A percentile compares a stretch with the other conserved stretches of the same genome.
These are phyloP conservation scores for Backusella sp. DNA, from an alignment of 192 early-diverging fungal species.

Conservation along the genomic window DNA sequence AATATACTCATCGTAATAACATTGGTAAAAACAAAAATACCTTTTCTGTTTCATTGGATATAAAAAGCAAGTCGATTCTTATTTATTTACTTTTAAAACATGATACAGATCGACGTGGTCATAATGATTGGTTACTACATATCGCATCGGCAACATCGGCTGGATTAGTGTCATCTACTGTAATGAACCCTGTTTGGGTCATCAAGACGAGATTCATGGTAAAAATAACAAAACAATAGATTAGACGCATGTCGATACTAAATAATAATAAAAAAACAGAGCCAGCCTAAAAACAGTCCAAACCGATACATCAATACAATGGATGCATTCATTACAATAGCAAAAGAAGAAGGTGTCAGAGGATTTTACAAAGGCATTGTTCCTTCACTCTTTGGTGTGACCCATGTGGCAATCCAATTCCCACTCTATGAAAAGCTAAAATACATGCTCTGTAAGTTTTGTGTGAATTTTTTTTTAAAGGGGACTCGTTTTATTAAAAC, in stretches of 20 bases:
- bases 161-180: constrained; percentile 69
- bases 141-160: constrained; percentile 87
- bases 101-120: constrained; percentile 10
- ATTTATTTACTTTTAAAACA: neutral
- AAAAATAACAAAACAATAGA: neutral
- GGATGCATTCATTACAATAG: constrained; percentile 80
- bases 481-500: neutral
- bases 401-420: constrained; percentile 93
- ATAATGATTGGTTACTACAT: constrained; percentile 59
- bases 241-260: neutral
- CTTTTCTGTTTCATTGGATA: too few relatives aligned
- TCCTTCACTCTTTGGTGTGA: constrained; percentile 87
- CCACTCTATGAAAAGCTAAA: constrained; percentile 95
- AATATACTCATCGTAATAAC: neutral
- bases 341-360: constrained; percentile 66
- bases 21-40: neutral
- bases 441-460: constrained; percentile 45
- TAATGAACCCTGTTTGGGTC: constrained; percentile 93
- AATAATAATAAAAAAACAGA: constrained; percentile 39
- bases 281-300: constrained; percentile 69
- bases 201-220: constrained; percentile 89
- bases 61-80: too few relatives aligned
- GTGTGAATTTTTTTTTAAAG: constrained; percentile 8
- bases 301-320: constrained; percentile 82
- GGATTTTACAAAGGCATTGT: constrained; percentile 94